Conservation (phyloP, 1,284 basidiomycete species). For the Chondrostereum purpureum region DNA sequence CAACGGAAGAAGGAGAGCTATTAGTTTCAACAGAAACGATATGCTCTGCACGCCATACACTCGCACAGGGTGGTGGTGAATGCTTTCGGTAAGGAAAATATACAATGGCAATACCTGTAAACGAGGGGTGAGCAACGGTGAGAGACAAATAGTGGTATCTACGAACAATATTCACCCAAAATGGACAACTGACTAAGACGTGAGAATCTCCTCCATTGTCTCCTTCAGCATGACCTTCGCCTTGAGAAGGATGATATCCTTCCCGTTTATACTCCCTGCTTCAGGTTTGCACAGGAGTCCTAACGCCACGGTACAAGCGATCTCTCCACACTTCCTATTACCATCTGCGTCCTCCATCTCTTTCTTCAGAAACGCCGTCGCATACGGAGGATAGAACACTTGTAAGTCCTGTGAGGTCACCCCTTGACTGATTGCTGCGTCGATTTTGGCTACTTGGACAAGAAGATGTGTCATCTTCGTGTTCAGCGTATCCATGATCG, state of each 20-base stretch:
- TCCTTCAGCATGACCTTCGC: neutral
- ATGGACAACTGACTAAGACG: too few relatives aligned
- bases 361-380: neutral
- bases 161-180: too few relatives aligned
- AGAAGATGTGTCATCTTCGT: neutral
- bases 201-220: neutral
- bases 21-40: too few relatives aligned
- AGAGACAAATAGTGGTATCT: too few relatives aligned
- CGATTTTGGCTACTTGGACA: neutral
- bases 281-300: too few relatives aligned
- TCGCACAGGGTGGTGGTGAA: too few relatives aligned
- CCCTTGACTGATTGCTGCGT: slow-evolving; percentile 2
- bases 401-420: slow-evolving; percentile 4
- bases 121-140: too few relatives aligned
- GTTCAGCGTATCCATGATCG: neutral
- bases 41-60: too few relatives aligned
- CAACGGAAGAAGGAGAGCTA: too few relatives aligned
- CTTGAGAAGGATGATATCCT: neutral
- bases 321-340: neutral
- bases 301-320: neutral
- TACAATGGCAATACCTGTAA: too few relatives aligned
- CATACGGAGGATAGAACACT: slow-evolving; percentile 1
- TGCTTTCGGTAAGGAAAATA: too few relatives aligned
- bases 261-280: neutral
- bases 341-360: slow-evolving; percentile 6